These are phyloP conservation scores for Phellopilus nigrolimitatus DNA, from an alignment of 1,284 basidiomycete genomes.

Conservation along the genomic window DNA sequence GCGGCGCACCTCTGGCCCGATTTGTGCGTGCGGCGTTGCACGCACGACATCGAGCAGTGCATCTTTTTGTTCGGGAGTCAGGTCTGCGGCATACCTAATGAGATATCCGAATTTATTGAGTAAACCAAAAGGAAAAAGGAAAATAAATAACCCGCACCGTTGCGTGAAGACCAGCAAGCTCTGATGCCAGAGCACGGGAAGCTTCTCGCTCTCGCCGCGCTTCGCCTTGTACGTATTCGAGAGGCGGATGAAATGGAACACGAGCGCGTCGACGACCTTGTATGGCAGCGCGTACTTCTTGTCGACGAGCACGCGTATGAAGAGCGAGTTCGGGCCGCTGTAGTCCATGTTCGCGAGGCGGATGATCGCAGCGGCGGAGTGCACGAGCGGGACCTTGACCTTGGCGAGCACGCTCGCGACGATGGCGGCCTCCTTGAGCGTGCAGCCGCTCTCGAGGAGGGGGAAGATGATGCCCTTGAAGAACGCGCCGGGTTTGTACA, in stretches of 20 bases:
- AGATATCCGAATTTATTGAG: neutral
- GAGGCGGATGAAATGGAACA: conserved; percentile 96
- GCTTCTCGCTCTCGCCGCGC: conserved; percentile 61
- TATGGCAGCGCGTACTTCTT: conserved; percentile 99
- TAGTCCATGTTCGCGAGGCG: conserved; percentile 98
- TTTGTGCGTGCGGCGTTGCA: conserved; percentile 83
- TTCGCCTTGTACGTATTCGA: conserved; percentile 83
- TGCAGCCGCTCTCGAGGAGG: conserved; percentile 84
- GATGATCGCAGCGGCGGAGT: conserved; percentile 93
- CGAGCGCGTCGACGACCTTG: conserved; percentile 96
- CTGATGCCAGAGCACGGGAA: conserved; percentile 99
- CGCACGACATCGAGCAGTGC: conserved; percentile 93
- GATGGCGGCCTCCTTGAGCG: conserved; percentile 94
- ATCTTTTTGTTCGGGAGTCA: conserved; percentile 97
- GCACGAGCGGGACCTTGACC: conserved; percentile 91
- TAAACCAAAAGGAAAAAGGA: conserved; percentile 6
- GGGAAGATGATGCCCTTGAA: conserved; percentile 99
- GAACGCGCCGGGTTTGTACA: conserved; percentile 97
- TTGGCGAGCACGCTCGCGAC: conserved; percentile 89
- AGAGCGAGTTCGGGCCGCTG: conserved; percentile 90
- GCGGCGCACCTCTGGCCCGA: conserved; percentile 85
- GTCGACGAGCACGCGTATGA: conserved; percentile 95
- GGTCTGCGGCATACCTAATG: conserved; percentile 86
- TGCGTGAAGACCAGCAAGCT: conserved; percentile 93
- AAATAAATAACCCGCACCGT: conserved; percentile 58